These are phyloP conservation scores for Vitis cinerea DNA, from an alignment of 164 flowering plant genomes.

Conservation along the genomic window DNA sequence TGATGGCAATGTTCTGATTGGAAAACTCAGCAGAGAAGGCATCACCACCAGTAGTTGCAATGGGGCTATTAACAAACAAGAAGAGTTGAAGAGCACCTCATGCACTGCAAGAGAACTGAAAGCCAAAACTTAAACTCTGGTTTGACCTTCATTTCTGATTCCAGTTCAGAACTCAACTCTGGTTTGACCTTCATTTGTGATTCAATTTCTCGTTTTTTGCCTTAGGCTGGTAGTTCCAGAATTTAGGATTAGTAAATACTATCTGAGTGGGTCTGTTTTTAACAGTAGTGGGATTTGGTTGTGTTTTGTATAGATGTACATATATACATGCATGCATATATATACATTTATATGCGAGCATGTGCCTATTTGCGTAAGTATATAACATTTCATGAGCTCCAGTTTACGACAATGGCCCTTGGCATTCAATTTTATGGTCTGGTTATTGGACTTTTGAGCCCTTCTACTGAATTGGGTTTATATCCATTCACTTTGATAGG, in stretches of 20 bases:
- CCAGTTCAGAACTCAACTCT: too few species aligned
- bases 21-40: neutral
- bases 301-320: neutral
- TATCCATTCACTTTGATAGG: too few species aligned
- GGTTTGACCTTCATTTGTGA: too few species aligned
- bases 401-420: neutral
- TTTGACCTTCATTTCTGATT: neutral
- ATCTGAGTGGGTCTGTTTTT: neutral
- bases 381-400: neutral
- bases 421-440: neutral
- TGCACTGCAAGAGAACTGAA: neutral
- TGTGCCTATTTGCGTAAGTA: neutral
- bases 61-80: neutral
- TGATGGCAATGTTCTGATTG: neutral
- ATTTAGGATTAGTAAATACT: neutral
- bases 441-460: neutral
- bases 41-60: neutral
- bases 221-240: neutral
- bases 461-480: neutral
- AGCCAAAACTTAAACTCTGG: neutral
- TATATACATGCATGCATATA: neutral
- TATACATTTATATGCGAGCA: neutral
- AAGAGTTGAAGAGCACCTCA: neutral
- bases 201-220: neutral
- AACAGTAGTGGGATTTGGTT: neutral